Base-by-base conservation (phyloP, 805 yeast genomes). In the Candida vartiovaarae region DNA sequence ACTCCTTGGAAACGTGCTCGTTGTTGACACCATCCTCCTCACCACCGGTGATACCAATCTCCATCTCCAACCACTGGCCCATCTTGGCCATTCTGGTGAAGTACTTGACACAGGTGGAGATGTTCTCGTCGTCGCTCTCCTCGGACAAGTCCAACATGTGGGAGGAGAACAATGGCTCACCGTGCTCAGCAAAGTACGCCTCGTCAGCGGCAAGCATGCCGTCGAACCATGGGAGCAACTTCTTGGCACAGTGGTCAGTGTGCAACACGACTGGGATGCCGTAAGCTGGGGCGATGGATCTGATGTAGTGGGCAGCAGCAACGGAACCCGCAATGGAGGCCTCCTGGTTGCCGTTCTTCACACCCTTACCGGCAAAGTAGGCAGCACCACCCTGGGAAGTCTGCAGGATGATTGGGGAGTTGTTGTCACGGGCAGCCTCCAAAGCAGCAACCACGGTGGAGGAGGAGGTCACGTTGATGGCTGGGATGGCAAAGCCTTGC, bases 1-100 rank as follows among this genome's bases (percentile, higher is more conserved):
- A 68, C 52, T 85, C 89, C 74, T 84, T 84, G 65, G 80, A 79
- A 56, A 87, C 96, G 68, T 80, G 77, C 72, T 91, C 95, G 81
- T 93, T 93, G 84, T 93, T 93, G 64, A 93, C 99, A 82, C 99
- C 99, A 67, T 93, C 99, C 76, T 93, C 99, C 78, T 93, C 99
- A 83, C 99, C 99, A 75, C 99, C 99, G 68, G 99, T 93, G 82
- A 93, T 93, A 82, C 99, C 99, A 67, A 93, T 93, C 79, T 93
- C 99, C 99, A 93, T 93, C 80, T 93, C 99, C 67, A 93, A 81
- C 93, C 93, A 93, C 77, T 91, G 98, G 74, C 80, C 76, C 80
- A 91, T 76, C 75, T 85, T 88, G 68, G 95, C 73, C 82, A 87
- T 88, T 74, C 95, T 87, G 70, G 76, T 76, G 75, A 93, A 91